Conservation (phyloP, 1,139 yeast genomes). For the Sugiyamaella grinbergsii region DNA sequence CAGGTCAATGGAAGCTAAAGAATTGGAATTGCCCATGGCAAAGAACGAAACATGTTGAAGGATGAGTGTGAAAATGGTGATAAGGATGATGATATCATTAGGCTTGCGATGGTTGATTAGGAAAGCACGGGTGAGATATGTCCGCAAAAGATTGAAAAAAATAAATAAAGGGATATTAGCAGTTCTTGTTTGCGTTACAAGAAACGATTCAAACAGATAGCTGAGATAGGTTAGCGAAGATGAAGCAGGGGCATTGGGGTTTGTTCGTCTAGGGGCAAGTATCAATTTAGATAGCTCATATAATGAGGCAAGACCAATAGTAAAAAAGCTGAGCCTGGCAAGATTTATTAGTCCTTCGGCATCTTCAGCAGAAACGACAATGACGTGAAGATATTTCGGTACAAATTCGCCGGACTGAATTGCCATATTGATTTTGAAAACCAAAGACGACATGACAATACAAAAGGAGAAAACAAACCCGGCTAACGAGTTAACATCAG, state of each 20-base stretch:
- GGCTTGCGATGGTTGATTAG: slow-evolving; percentile 27
- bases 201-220: slow-evolving; percentile 53
- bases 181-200: slow-evolving; percentile 70
- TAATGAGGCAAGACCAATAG: slow-evolving; percentile 34
- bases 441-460: slow-evolving; percentile 48
- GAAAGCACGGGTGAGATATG: slow-evolving; percentile 29
- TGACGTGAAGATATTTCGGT: slow-evolving; percentile 47
- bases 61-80: slow-evolving; percentile 39
- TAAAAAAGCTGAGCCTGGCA: slow-evolving; percentile 39
- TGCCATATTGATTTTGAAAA: slow-evolving; percentile 62
- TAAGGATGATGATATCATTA: slow-evolving; percentile 31
- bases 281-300: slow-evolving; percentile 34
- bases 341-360: slow-evolving; percentile 33
- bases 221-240: slow-evolving; percentile 49
- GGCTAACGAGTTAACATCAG: slow-evolving; percentile 35
- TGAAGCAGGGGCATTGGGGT: slow-evolving; percentile 8
- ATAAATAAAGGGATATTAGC: slow-evolving; percentile 72
- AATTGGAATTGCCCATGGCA: slow-evolving; percentile 88
- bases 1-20: slow-evolving; percentile 85
- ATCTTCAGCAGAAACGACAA: slow-evolving; percentile 32
- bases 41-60: slow-evolving; percentile 79
- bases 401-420: slow-evolving; percentile 55
- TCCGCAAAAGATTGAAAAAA: slow-evolving; percentile 46
- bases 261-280: slow-evolving; percentile 21
- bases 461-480: slow-evolving; percentile 49